Evolutionary conservation across 2,329 filamentous ascomycete species (phyloP).

Genomic region (Chrysoporthe cubensis): DNA sequence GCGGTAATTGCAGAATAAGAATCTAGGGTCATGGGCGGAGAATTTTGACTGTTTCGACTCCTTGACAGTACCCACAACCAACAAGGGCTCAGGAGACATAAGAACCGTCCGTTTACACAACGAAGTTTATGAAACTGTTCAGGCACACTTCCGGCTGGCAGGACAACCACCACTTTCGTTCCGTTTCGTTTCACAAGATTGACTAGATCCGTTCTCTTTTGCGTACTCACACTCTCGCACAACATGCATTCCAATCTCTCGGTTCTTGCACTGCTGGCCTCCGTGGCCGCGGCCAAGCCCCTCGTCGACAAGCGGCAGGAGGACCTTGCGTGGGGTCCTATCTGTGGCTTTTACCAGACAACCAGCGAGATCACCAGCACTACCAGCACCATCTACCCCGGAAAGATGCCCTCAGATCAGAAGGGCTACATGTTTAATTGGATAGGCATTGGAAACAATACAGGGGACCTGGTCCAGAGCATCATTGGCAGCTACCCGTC

Average conservation of each 20-base stretch:
- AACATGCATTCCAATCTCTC: slow-evolving; percentile 18
- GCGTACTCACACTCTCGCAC: background rate
- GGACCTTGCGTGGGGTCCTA: slow-evolving; percentile 32
- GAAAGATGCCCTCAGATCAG: slow-evolving; percentile 33
- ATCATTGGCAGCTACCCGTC: slow-evolving; percentile 31
- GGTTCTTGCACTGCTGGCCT: slow-evolving; percentile 19
- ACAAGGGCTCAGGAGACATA: background rate
- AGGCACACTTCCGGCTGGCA: background rate
- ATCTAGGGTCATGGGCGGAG: background rate
- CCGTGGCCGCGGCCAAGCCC: slow-evolving; percentile 19
- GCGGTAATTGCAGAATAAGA: background rate
- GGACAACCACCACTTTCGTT: background rate
- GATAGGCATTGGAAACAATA: slow-evolving; percentile 35
- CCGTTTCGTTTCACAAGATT: background rate
- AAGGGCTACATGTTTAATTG: slow-evolving; percentile 34
- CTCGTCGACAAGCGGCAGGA: slow-evolving; percentile 28
- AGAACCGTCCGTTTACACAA: background rate
- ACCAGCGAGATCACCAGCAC: slow-evolving; percentile 32
- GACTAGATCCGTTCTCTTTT: background rate
- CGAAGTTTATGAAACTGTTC: background rate
- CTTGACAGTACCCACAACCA: background rate
- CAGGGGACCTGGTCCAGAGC: slow-evolving; percentile 34
- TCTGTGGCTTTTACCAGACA: slow-evolving; percentile 32
- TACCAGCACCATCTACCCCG: slow-evolving; percentile 35
- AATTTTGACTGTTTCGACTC: background rate